These are phyloP conservation scores for Larix kaempferi DNA, from an alignment of 75 land plant species.

Conservation along the genomic window DNA sequence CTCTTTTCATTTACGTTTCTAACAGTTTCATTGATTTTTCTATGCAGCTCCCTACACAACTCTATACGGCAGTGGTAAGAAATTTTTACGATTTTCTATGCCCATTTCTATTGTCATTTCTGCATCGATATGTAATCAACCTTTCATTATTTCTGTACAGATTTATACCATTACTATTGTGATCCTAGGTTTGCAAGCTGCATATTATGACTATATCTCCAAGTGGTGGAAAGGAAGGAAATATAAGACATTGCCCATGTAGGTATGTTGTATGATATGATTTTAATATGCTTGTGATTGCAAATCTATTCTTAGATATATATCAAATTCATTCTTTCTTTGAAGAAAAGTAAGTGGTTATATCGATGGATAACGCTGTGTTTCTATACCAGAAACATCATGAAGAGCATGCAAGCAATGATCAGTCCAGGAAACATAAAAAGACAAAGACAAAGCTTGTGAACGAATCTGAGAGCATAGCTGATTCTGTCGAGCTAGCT, in stretches of 20 bases:
- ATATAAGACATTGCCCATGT: not conserved
- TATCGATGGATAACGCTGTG: no score
- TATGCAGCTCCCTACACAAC: constrained; percentile 83
- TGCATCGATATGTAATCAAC: not conserved
- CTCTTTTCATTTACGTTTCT: no score
- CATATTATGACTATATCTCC: constrained; percentile 51
- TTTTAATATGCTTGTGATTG: not conserved
- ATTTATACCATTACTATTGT: constrained; percentile 65
- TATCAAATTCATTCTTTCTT: no score
- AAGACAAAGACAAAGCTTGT: not conserved
- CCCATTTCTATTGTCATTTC: constrained; percentile 69
- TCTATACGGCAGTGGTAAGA: constrained; percentile 75
- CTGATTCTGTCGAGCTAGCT: not conserved
- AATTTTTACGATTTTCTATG: constrained; percentile 12
- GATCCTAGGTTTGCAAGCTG: constrained; percentile 51
- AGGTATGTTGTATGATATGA: constrained; percentile 8
- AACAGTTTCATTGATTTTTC: not conserved
- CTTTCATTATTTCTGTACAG: constrained; percentile 28
- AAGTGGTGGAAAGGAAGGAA: constrained; percentile 15
- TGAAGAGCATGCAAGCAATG: not conserved
- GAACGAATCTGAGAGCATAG: not conserved
- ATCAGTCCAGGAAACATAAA: not conserved
- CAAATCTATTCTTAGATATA: not conserved
- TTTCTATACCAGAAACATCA: not conserved
- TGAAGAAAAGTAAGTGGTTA: not conserved